Evolutionary conservation across 1,284 basidiomycete genomes (phyloP).

Genomic region (Melampsora larici-populina): DNA sequence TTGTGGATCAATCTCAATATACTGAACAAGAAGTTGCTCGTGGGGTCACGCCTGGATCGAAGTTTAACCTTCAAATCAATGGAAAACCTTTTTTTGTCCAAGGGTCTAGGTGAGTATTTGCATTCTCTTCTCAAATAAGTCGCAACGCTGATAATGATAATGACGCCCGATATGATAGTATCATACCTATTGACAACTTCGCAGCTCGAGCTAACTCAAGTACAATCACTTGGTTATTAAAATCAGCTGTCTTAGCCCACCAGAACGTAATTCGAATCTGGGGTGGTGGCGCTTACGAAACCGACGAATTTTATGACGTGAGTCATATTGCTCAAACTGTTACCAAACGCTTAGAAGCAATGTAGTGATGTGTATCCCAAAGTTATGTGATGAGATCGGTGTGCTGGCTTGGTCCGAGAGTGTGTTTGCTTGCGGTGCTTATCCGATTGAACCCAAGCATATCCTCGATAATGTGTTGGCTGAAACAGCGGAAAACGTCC

Average conservation of each 20-base stretch:
- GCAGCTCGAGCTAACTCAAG: constrained; percentile 27
- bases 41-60: constrained; percentile 45
- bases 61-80: constrained; percentile 48
- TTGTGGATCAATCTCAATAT: constrained; percentile 47
- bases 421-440: constrained; percentile 40
- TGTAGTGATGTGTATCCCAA: constrained; percentile 57
- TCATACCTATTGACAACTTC: constrained; percentile 40
- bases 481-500: constrained; percentile 64
- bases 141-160: neutral
- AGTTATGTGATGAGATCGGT: constrained; percentile 64
- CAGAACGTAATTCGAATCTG: constrained; percentile 49
- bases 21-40: constrained; percentile 39
- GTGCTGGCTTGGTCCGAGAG: constrained; percentile 66
- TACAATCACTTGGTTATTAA: constrained; percentile 46
- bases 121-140: neutral
- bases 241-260: constrained; percentile 44
- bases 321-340: neutral
- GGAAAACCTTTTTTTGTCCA: constrained; percentile 46
- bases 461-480: constrained; percentile 60
- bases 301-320: constrained; percentile 45
- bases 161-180: constrained; percentile 4
- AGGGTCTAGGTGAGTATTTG: constrained; percentile 47
- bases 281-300: constrained; percentile 49
- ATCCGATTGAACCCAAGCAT: constrained; percentile 52
- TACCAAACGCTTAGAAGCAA: neutral